Base-by-base conservation (phyloP, 805 yeast species). In the Suhomyces xylopsoci region DNA sequence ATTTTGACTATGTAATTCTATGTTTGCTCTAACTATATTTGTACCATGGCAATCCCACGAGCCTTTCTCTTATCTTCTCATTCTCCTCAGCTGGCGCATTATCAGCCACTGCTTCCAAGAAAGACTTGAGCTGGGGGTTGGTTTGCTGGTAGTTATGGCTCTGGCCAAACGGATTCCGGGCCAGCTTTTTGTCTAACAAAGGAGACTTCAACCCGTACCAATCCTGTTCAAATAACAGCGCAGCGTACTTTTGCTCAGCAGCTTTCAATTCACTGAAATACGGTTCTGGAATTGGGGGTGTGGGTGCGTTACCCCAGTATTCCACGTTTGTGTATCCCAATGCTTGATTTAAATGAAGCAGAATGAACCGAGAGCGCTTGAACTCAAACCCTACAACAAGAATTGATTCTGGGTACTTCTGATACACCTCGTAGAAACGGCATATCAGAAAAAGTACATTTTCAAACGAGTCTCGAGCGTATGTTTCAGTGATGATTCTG, bases 391-490 rank as follows among this genome's bases (percentile, higher is more conserved):
- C 94, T 3, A 83, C 80, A 3, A 90, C 75, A 0, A 83, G 80
- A 3, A 88, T 70, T 2, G 57, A 57, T 0, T 58, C 44, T 0
- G 96, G 96, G 55, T 78, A 85, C 0, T 7, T 20, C 0, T 75
- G 71, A 3, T 69, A 63, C 1, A 76, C 54, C 56, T 84, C 83
- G 28, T 77, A 64, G 62, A 76, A 88, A 49, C 82, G 69, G 34
- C 80, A 73, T 2, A 86, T 57, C 57, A 87, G 81, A 64, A 82
- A 87, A 2, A 87, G 54, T 5, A 88, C 79, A 65, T 89, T 89
- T 62, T 89, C 96, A 62, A 85, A 85, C 1, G 94, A 87, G 65
- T 89, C 96, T 40, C 90, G 69, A 0, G 96, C 90, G 63, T 66
- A 85, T 58, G 87, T 92, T 61, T 89, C 96, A 1, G 83, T 68